Evolutionary conservation across 305 asterid genomes (phyloP).

Genomic region (Solanum hybrid): DNA sequence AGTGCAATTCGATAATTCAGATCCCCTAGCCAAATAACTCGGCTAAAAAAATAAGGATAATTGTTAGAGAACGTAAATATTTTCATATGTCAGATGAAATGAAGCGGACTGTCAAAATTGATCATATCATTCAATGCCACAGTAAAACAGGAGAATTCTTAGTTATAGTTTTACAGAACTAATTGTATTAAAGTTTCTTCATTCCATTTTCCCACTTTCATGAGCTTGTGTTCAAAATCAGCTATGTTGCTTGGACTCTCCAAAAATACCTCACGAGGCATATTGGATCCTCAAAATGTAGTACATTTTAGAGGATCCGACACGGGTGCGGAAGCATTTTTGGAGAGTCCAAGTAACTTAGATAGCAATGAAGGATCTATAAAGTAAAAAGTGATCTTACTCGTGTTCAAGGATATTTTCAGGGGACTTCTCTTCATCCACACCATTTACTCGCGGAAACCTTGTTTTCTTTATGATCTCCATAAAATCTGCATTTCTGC

Average conservation of each 20-base stretch:
- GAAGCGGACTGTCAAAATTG: not conserved
- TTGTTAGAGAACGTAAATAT: slow-evolving; percentile 11
- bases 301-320: not conserved
- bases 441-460: slow-evolving; percentile 68
- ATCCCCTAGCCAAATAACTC: slow-evolving; percentile 95
- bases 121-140: not conserved
- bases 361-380: not conserved
- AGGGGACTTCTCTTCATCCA: slow-evolving; percentile 76
- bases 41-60: slow-evolving; percentile 36
- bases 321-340: not conserved
- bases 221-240: not conserved
- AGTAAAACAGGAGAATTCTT: not conserved
- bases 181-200: not conserved
- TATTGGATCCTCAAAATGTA: not conserved
- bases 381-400: slow-evolving; percentile 31
- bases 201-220: not conserved
- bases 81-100: not conserved
- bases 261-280: not conserved
- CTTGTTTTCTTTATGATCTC: slow-evolving; percentile 87
- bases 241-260: not conserved
- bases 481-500: slow-evolving; percentile 87
- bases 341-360: not conserved
- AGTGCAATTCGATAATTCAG: slow-evolving; percentile 92
- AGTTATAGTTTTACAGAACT: not conserved
- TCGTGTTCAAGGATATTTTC: slow-evolving; percentile 85